Evolutionary conservation across 176 grass and related monocot species (phyloP).

Genomic region (Aegilops longissima): DNA sequence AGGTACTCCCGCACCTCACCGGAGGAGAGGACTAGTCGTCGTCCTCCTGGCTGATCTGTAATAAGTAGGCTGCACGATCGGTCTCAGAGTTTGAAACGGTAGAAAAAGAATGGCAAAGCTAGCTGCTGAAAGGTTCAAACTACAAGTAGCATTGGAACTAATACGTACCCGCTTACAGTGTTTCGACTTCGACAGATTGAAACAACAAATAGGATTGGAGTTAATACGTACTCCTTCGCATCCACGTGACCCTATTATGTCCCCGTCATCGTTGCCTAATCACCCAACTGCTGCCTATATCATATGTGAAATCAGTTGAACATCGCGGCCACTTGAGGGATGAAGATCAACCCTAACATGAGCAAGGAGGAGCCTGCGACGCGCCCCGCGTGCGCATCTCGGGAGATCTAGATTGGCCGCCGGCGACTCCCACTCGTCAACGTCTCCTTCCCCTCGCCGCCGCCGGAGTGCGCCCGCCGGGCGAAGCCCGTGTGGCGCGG

Average conservation of each 20-base stretch:
- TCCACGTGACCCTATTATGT: background rate
- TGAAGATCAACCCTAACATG: too few species aligned
- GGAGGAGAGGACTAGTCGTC: background rate
- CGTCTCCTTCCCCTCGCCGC: too few species aligned
- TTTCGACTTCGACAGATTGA: background rate
- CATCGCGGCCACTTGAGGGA: background rate
- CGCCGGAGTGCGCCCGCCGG: too few species aligned
- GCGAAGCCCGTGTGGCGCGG: too few species aligned
- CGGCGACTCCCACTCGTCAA: too few species aligned
- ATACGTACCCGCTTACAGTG: background rate
- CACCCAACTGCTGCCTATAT: constrained; percentile 7
- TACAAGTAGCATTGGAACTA: background rate
- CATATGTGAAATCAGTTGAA: constrained; percentile 12
- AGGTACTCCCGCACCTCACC: background rate
- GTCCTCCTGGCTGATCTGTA: background rate
- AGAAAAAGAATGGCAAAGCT: background rate
- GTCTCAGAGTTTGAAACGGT: background rate
- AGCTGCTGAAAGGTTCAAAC: background rate
- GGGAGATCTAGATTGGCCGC: too few species aligned
- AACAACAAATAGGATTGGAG: too few species aligned
- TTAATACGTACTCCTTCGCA: background rate
- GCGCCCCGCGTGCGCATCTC: too few species aligned
- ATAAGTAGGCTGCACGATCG: background rate
- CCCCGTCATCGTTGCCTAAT: background rate
- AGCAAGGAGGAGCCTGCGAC: too few species aligned